Evolutionary conservation across 192 early-diverging fungal genomes (phyloP), one percentile per base, ranked within the genome.

Genomic region (Chytriomyces confervae): DNA sequence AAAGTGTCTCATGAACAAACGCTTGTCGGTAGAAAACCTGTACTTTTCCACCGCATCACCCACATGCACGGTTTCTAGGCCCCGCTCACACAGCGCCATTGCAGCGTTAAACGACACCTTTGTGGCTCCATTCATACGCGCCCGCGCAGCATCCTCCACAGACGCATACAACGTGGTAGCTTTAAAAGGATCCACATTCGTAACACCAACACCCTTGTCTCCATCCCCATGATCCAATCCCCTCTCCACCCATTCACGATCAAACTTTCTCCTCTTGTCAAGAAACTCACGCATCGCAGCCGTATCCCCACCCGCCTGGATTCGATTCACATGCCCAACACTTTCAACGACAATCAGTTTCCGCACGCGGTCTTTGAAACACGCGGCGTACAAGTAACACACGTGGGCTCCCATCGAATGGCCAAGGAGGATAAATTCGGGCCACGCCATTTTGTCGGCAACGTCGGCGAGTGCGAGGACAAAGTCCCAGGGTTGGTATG

Each of bases 371-470:
- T 70, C 61, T 7, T 82, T 79, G 72, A 79, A 86, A 29, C 50
- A 47, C 6, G 77, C 79, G 45, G 84, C 80, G 65, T 80, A 83
- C 24, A 73, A 29, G 8, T 66, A 50, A 9, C 69, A n/a, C 27
- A 83, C 65, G 51, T 83, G 82, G 16, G 82, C 84, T 53, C 84
- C 82, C 49, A 80, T 79, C 13, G 79, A 83, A 61, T 83, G 81
- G 24, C 81, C 84, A 0, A 76, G 5, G 48, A 83, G 60, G 27
- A 62, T 69, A 49, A 82, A 80, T 48, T 44, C 66, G 20, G 69
- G 73, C 61, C 79, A 79, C 16, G 51, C 46, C 45, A 85, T 76
- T 50, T 50, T 36, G 18, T 78, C 77, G 51, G 77, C 83, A 5
- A 81, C 61, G 47, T 77, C 70, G 7, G 77, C 64, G 62, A 75